Percentiles rank a stretch among this genome's conserved stretches.
Conservation (phyloP, 176 grass and related monocot species). For the Carex parvula region DNA sequence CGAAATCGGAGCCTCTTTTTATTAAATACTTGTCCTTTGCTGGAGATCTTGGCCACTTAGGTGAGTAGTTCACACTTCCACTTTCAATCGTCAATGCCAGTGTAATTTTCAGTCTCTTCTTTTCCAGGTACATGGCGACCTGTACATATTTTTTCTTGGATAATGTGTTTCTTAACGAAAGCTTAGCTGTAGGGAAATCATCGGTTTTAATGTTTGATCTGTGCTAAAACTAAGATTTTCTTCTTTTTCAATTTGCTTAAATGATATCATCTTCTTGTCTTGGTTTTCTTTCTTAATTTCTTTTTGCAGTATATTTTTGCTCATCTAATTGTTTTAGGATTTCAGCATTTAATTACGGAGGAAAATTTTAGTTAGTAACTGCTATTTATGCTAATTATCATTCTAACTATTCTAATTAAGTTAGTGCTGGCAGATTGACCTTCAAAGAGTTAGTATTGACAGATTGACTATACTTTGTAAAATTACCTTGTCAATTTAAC, state of each 20-base stretch:
- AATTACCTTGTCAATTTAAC: not conserved
- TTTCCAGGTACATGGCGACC: not conserved
- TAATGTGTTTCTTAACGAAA: not conserved
- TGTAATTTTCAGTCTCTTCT: slow-evolving; percentile 6
- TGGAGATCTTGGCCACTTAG: slow-evolving; percentile 22
- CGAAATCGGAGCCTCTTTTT: not conserved
- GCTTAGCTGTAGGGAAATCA: not conserved
- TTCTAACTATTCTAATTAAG: not conserved
- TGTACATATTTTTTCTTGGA: not conserved
- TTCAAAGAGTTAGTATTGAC: not conserved
- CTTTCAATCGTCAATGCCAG: not conserved
- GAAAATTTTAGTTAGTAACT: not conserved
- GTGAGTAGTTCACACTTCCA: not conserved
- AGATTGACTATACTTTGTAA: not conserved
- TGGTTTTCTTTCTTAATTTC: not conserved
- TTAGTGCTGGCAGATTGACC: not conserved
- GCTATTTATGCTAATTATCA: not conserved
- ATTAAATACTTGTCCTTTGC: not conserved
- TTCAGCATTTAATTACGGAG: not conserved
- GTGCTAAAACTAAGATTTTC: not conserved
- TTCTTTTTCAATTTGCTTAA: not conserved
- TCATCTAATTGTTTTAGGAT: not conserved
- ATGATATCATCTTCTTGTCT: not conserved
- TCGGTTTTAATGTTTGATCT: not conserved
- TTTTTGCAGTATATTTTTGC: not conserved